Base-by-base conservation (phyloP, 2,329 filamentous ascomycete genomes). In the Alternaria infectoria region DNA sequence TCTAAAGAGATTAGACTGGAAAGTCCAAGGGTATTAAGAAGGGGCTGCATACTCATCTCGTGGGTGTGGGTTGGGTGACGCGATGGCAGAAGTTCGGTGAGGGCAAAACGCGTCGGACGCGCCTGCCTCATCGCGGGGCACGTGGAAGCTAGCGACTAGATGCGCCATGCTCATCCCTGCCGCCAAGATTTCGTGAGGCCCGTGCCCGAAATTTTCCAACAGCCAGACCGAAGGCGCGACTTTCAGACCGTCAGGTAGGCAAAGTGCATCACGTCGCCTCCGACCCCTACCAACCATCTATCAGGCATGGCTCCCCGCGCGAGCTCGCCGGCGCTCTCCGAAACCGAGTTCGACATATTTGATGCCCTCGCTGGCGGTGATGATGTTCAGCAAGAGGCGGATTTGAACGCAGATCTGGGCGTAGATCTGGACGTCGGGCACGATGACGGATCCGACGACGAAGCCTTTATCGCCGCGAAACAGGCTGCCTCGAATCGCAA, bases 401-500 rank as follows among this genome's bases (percentile, higher is more conserved):
- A 52, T 52, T 69, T 79, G 66, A 67, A 70, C 55, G 80, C 79
- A 68, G 73, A 78, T 61, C 67, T 79, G 15, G 78, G 74, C 61
- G 55, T 82, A 73, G 71, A 78, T 60, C 63, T 78, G 67, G 64
- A 77, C 65, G 63, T 76, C 72, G 86, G 83, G 2, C 86, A 85
- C 26, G 88, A 87, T 43, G 90, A 90, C 58, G 81, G 81, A 15
- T 83, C 84, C 44, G 85, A 83, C 17, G 93, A 99, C 76, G 94
- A 91, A 76, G 91, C 91, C 0, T 98, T 97, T 75, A 99, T 99
- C 80, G 93, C 94, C 10, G 87, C 92, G 40, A 88, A 91, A 73
- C 93, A 97, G 78, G 91, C 92, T 4, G 93, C 93, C 15, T 93
- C 92, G 5, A 97, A 97, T 77, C 86, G 95, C 65, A 98, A 97